phyloP scores from a whole-genome alignment of 306 rosid species.

The Sphenostylis stenocarpa region DNA sequence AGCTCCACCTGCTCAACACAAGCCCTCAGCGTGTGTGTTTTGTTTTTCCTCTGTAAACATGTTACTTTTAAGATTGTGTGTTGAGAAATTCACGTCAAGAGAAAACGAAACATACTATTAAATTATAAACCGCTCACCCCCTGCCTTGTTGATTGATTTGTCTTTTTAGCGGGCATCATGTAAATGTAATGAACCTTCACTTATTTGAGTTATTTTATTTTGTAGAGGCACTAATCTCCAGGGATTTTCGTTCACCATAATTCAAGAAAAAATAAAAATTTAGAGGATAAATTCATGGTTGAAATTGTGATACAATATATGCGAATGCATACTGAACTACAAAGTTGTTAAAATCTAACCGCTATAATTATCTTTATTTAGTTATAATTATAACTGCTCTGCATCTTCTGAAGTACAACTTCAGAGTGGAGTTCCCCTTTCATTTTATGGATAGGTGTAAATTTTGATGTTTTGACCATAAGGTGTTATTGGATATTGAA shows the following conservation, averaged over 20 bases:
- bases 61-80: not conserved
- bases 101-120: not conserved
- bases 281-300: not conserved
- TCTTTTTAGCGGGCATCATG: not conserved
- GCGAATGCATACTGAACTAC: not conserved
- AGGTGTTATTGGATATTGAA: not conserved
- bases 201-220: conserved; percentile 3
- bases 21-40: not conserved
- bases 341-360: not conserved
- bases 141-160: not conserved
- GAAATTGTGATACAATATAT: not conserved
- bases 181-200: not conserved
- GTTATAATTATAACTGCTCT: not conserved
- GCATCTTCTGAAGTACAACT: not conserved
- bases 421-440: not conserved
- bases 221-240: not conserved
- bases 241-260: not conserved
- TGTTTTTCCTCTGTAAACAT: not conserved
- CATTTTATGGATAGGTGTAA: not conserved
- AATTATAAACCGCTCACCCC: not conserved
- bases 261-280: not conserved
- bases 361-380: not conserved
- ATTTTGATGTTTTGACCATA: conserved; percentile 18
- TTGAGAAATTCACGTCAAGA: not conserved
- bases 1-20: not conserved